A percentile compares a stretch with the other conserved stretches of the same genome.
Conservation (phyloP, 2,329 filamentous ascomycete species). For the Colletotrichum karsti region DNA sequence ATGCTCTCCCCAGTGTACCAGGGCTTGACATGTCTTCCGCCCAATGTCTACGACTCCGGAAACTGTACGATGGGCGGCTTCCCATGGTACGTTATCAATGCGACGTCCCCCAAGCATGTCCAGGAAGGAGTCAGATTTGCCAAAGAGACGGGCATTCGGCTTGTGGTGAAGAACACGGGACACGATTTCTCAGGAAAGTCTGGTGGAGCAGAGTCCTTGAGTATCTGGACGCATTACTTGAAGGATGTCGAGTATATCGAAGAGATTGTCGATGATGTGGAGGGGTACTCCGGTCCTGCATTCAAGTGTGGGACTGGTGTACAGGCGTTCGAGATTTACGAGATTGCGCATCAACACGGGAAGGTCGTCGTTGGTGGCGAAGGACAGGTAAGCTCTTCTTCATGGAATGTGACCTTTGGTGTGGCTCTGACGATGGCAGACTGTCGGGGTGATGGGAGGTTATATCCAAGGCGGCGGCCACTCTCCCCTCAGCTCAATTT, state of each 20-base stretch:
- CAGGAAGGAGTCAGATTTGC: conserved; percentile 18
- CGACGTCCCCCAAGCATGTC: neutral
- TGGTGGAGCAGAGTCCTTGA: conserved; percentile 1
- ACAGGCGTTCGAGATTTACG: conserved; percentile 9
- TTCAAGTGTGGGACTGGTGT: conserved; percentile 9
- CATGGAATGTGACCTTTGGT: neutral
- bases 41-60: conserved; percentile 8
- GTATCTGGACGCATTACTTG: conserved; percentile 17
- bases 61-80: conserved; percentile 22
- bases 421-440: no score
- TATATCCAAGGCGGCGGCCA: conserved; percentile 70
- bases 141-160: conserved; percentile 3
- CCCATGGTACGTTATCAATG: conserved; percentile 15
- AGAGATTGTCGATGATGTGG: neutral
- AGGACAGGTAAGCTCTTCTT: neutral
- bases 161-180: conserved; percentile 19
- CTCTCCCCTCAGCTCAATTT: conserved; percentile 56
- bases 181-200: conserved; percentile 18
- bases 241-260: conserved; percentile 3
- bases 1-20: conserved; percentile 16
- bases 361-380: conserved; percentile 9
- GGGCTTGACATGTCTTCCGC: conserved; percentile 15
- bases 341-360: neutral
- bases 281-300: neutral
- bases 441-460: conserved; percentile 66